phyloP scores from a whole-genome alignment of 192 early-diverging fungal genomes.

The Gorgonomyces haynaldii region DNA sequence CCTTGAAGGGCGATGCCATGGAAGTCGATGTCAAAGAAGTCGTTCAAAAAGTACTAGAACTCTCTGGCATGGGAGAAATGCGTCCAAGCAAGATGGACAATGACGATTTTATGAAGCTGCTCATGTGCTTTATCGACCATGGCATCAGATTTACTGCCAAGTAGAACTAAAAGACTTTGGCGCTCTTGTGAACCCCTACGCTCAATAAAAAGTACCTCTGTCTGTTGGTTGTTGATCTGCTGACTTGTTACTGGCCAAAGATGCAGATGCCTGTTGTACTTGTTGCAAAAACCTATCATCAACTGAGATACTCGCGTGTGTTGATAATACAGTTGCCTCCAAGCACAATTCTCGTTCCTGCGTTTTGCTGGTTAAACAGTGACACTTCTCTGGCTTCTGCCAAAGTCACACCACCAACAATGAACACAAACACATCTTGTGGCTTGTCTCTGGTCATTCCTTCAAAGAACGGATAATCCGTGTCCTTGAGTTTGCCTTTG shows the following conservation, averaged over 20 bases:
- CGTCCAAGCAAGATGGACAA: constrained; percentile 88
- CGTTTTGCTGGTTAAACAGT: constrained; percentile 65
- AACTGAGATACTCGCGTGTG: constrained; percentile 43
- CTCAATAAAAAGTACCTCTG: too few species aligned
- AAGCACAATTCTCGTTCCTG: constrained; percentile 71
- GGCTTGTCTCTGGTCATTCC: constrained; percentile 52
- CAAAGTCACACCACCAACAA: constrained; percentile 89
- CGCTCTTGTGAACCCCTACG: too few species aligned
- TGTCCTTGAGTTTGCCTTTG: constrained; percentile 69
- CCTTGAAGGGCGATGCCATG: constrained; percentile 55
- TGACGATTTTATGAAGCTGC: constrained; percentile 87
- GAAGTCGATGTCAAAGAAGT: constrained; percentile 76
- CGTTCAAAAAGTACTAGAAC: constrained; percentile 63
- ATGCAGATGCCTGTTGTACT: too few species aligned
- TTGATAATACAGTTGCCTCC: constrained; percentile 91
- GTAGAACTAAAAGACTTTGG: too few species aligned
- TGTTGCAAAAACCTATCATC: too few species aligned
- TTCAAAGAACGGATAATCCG: constrained; percentile 69
- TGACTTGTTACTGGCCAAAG: too few species aligned
- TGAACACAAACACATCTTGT: constrained; percentile 92
- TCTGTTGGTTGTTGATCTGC: too few species aligned
- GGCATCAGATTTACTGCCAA: constrained; percentile 71
- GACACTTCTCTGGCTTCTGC: constrained; percentile 82
- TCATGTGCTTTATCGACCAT: constrained; percentile 81
- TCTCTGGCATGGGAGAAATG: constrained; percentile 50